These are phyloP conservation scores for Polytrichum commune DNA, from an alignment of 225 moss, liverwort and hornwort species.

Conservation along the genomic window DNA sequence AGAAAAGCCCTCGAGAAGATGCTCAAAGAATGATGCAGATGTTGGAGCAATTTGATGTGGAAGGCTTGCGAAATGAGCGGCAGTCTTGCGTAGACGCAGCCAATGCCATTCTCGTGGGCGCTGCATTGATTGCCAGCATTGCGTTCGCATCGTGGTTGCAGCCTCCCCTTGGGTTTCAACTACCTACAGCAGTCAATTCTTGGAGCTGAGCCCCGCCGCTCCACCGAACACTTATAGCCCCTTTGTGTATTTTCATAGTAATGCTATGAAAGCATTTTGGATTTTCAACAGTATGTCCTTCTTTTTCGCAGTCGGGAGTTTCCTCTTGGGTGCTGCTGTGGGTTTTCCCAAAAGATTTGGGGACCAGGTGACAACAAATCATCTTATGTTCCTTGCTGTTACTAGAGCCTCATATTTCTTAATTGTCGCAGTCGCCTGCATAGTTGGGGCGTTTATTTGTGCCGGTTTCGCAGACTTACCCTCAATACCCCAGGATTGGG, in stretches of 20 bases:
- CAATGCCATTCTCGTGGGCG: slow-evolving; percentile 34
- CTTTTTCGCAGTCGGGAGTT: slow-evolving; percentile 17
- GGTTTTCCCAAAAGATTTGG: not conserved
- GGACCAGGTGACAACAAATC: not conserved
- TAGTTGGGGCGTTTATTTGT: slow-evolving; percentile 22
- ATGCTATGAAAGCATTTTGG: slow-evolving; percentile 29
- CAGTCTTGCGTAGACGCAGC: slow-evolving; percentile 26
- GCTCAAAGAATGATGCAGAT: not conserved
- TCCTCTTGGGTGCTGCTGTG: not conserved
- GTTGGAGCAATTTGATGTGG: slow-evolving; percentile 5
- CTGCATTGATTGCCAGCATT: slow-evolving; percentile 39
- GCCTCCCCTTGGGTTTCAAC: slow-evolving; percentile 24
- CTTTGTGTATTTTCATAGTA: slow-evolving; percentile 5
- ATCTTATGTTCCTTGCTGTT: not conserved
- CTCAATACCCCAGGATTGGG: not conserved
- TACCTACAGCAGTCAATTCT: no score
- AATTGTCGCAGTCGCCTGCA: slow-evolving; percentile 9
- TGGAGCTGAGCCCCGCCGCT: slow-evolving; percentile 9
- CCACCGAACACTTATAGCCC: not conserved
- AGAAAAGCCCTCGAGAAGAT: not conserved
- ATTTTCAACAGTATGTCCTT: slow-evolving; percentile 30
- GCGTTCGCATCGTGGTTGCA: slow-evolving; percentile 42
- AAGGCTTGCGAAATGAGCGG: slow-evolving; percentile 12
- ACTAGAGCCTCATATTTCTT: slow-evolving; percentile 12
- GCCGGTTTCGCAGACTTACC: slow-evolving; percentile 33